Conservation (phyloP, 73 alveolate genomes). For the Paramecium sexaurelia region DNA sequence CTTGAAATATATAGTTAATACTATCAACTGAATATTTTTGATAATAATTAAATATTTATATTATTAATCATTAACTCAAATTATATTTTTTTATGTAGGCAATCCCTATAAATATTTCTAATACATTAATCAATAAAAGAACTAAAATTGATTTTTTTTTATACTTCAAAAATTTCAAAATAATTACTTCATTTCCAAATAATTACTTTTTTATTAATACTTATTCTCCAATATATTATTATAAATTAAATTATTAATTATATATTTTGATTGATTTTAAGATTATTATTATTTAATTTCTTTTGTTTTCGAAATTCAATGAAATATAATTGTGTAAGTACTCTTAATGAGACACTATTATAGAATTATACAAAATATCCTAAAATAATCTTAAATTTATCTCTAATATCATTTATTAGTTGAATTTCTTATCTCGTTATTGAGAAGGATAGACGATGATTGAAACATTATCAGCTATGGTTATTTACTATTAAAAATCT, state of each 20-base stretch:
- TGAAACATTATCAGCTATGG: too few relatives aligned
- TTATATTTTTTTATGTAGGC: too few relatives aligned
- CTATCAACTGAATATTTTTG: conserved; percentile 10
- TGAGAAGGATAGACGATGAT: too few relatives aligned
- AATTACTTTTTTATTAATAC: background rate
- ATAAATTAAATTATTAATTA: background rate
- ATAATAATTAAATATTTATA: background rate
- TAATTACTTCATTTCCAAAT: background rate
- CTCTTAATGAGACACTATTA: background rate
- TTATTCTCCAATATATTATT: background rate
- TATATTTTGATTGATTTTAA: background rate
- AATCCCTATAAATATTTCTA: too few relatives aligned
- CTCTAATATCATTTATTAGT: too few relatives aligned
- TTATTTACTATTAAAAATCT: too few relatives aligned
- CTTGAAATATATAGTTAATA: conserved; percentile 12
- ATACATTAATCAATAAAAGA: too few relatives aligned
- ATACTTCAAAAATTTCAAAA: too few relatives aligned
- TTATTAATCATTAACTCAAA: background rate
- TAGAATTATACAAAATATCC: background rate
- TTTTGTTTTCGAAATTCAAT: background rate
- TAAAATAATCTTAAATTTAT: background rate
- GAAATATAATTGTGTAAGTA: background rate
- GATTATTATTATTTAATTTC: background rate
- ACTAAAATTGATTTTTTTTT: too few relatives aligned
- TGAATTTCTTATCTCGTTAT: too few relatives aligned